Evolutionary conservation across 345 rosid species (phyloP).

Genomic region (Populus nigra): DNA sequence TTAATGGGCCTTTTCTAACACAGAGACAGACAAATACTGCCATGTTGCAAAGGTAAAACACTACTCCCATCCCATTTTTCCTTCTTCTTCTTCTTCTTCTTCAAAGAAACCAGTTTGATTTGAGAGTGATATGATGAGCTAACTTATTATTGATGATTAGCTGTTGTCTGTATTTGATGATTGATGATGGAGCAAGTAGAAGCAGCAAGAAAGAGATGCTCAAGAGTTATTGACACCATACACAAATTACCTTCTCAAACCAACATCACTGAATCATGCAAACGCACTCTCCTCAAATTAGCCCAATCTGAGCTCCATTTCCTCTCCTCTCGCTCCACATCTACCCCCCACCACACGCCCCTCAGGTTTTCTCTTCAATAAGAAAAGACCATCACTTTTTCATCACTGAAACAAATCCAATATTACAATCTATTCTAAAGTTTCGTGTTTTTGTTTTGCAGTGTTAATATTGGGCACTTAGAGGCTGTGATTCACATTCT

Average conservation of each 20-base stretch:
- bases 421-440: neutral
- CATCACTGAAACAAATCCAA: neutral
- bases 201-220: slow-evolving; percentile 52
- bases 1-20: too few relatives aligned
- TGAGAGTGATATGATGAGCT: too few relatives aligned
- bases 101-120: too few relatives aligned
- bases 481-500: slow-evolving; percentile 68
- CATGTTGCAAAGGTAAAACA: too few relatives aligned
- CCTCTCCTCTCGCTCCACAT: slow-evolving; percentile 43
- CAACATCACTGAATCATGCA: slow-evolving; percentile 42
- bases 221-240: slow-evolving; percentile 40
- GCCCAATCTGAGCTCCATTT: slow-evolving; percentile 71
- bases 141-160: too few relatives aligned
- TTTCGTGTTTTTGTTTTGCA: slow-evolving; percentile 17
- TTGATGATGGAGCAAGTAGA: slow-evolving; percentile 31
- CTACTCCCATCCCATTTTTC: too few relatives aligned
- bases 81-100: too few relatives aligned
- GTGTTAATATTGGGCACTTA: slow-evolving; percentile 75
- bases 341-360: slow-evolving; percentile 21
- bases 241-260: slow-evolving; percentile 34
- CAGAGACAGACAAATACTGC: too few relatives aligned
- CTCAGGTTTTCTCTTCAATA: slow-evolving; percentile 37
- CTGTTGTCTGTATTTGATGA: neutral
- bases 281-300: slow-evolving; percentile 63
- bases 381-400: neutral